Conservation (phyloP, 148 eudicot genomes). For the Vaccinium vitisidaea region DNA sequence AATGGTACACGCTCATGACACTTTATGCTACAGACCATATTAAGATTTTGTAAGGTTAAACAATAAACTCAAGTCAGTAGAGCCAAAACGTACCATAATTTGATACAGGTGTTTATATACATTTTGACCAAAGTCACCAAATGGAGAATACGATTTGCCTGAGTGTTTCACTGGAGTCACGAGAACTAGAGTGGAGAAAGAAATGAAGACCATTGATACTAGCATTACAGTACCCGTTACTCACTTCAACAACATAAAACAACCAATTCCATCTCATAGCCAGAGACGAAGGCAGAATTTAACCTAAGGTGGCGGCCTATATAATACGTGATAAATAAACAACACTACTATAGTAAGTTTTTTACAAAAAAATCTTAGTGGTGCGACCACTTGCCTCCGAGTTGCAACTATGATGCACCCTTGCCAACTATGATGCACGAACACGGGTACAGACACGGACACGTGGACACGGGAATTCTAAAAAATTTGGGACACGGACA, state of each 20-base stretch:
- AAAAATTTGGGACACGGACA: too few relatives aligned
- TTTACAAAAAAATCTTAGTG: neutral
- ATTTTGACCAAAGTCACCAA: neutral
- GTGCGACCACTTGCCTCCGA: neutral
- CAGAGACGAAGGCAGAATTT: neutral
- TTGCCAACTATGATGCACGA: too few relatives aligned
- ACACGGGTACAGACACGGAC: too few relatives aligned
- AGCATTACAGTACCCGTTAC: neutral
- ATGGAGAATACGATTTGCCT: neutral
- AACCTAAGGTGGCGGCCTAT: neutral
- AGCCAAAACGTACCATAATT: too few relatives aligned
- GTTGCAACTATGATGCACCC: too few relatives aligned
- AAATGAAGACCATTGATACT: neutral
- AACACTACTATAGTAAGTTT: neutral
- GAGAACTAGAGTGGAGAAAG: neutral
- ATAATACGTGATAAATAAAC: neutral
- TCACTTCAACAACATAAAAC: neutral
- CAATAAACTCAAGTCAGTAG: neutral
- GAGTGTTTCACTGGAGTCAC: neutral
- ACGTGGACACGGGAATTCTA: too few relatives aligned
- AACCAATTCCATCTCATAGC: neutral
- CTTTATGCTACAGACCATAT: neutral
- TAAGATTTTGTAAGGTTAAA: neutral
- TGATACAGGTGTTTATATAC: neutral
- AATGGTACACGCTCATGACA: neutral